Conservation (phyloP, 2,329 filamentous ascomycete genomes). For the Monosporascus sp. region DNA sequence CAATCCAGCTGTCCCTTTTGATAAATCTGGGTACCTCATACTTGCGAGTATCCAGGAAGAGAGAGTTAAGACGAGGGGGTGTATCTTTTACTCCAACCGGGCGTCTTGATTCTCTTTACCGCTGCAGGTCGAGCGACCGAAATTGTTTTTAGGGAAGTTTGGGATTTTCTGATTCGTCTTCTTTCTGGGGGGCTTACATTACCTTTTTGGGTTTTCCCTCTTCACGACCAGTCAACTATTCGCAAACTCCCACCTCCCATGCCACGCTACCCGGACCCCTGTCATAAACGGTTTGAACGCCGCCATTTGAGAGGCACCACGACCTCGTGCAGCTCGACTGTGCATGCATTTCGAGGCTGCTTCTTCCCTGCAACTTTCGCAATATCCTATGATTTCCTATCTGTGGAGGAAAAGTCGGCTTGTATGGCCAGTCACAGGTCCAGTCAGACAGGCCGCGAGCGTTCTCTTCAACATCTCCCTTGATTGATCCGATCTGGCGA, state of each 20-base stretch:
- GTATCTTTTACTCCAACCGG: background rate
- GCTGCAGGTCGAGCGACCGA: background rate
- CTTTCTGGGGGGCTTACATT: background rate
- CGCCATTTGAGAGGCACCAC: slow-evolving; percentile 23
- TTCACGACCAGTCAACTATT: background rate
- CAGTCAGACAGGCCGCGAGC: background rate
- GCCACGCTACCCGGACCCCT: background rate
- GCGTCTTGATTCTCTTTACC: background rate
- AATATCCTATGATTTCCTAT: background rate
- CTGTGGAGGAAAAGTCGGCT: too few species aligned
- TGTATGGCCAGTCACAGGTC: background rate
- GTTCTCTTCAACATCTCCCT: background rate
- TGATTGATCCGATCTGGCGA: background rate
- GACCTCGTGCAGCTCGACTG: slow-evolving; percentile 17
- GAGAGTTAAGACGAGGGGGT: too few species aligned
- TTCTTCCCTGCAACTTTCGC: slow-evolving; percentile 3
- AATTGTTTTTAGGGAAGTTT: background rate
- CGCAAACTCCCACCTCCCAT: background rate
- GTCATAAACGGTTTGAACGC: background rate
- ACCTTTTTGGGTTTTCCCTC: background rate
- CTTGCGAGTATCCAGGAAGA: too few species aligned
- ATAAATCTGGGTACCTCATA: too few species aligned
- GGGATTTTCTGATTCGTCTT: background rate
- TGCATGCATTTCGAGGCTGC: slow-evolving; percentile 7
- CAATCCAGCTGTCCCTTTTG: too few species aligned